Base-by-base conservation (phyloP, 83 land plant genomes). In the Thuja plicata region DNA sequence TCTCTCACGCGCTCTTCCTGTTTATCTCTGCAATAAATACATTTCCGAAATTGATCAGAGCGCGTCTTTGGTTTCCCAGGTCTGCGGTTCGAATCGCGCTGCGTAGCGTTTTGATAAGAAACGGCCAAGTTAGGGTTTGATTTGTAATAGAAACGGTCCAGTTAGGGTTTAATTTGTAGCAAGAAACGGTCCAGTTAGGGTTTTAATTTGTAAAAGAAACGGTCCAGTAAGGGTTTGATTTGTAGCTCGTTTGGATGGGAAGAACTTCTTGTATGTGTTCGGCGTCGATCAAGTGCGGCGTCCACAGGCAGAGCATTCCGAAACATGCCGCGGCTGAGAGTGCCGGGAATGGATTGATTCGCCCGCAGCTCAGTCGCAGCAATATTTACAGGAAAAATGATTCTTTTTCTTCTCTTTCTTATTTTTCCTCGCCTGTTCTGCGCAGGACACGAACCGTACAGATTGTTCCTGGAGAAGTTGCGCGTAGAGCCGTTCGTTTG, bases 241-340 rank as follows among this genome's bases (percentile, higher is more conserved):
- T 66, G 54, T 50, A 50, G 54, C 13, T 50, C 2, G 27, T 7
- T 66, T 27, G 71, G 30, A 78, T 78, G 82, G 82, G 43, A 0
- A 78, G 82, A 78, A 78, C 45, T 13, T 37, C 82, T 8, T 78
- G 82, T 40, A 78, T 78, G 82, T 77, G 81, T 37, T 77, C 81
- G 37, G 19, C 81, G 17, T 37, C 43, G 37, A 37, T 77, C 40
- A 77, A 40, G 19, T 78, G 82, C 41, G 41, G 82, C 82, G 17
- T 78, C 82, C 82, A 78, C 82, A 78, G 82, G 82, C 82, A 37
- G 9, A 32, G 45, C 7, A 78, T 78, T 38, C 82, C 82, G 3
- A 78, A 0, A 24, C 82, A 45, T 6, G 82, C 40, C 21, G 41
- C 45, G 43, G 30, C 71, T 66, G 30, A n/a, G 4, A 24, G 9